Evolutionary conservation across 139 green algal species (phyloP), one percentile per base, ranked within the genome.

Genomic region (Micractinium sp.): DNA sequence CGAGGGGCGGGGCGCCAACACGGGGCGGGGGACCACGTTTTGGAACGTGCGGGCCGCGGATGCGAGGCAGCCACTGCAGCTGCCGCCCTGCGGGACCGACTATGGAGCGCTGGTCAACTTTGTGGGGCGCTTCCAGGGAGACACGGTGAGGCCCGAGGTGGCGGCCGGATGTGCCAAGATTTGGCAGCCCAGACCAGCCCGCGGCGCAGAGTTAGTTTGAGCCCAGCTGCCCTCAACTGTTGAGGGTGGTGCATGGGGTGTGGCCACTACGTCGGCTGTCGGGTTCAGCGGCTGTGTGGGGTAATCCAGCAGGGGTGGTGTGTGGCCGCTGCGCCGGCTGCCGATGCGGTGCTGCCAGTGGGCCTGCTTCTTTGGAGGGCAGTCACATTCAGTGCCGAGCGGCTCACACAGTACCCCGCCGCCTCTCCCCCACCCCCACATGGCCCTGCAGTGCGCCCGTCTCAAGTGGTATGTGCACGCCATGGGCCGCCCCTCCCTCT

Each of bases 1-100:
- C 25, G 31, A 63, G 77, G 77, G 77, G 3, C 77, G 77, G 25
- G 77, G 38, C 25, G 77, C 77, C 27, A 60, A 83, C 77, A 23
- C 77, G 39, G 77, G 77, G 25, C 77, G 39, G 38, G 77, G 38
- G 38, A 83, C 38, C 77, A 83, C 77, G 23, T 83, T 83, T 20
- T 83, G 77, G 77, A 60, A 60, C 39, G 25, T 83, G 77, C 77
- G 77, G 35, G 36, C 77, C 23, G 20, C 77, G 29, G 4, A 7
- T 25, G 36, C 23, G 0, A 31, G 38, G 23, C 77, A 35, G 38
- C 25, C 77, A 27, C 71, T 77, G 71, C 29, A 77, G 71, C 71
- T 77, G 71, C 71, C 71, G 71, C 71, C 71, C 29, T 77, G 71
- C 71, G 29, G 29, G 71, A 25, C 31, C 29, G 29, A 77, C 71